Percentiles rank a stretch among this genome's conserved stretches.
Conservation (phyloP, 2,329 filamentous ascomycete genomes). For the Davidsoniella neocaledoniae region DNA sequence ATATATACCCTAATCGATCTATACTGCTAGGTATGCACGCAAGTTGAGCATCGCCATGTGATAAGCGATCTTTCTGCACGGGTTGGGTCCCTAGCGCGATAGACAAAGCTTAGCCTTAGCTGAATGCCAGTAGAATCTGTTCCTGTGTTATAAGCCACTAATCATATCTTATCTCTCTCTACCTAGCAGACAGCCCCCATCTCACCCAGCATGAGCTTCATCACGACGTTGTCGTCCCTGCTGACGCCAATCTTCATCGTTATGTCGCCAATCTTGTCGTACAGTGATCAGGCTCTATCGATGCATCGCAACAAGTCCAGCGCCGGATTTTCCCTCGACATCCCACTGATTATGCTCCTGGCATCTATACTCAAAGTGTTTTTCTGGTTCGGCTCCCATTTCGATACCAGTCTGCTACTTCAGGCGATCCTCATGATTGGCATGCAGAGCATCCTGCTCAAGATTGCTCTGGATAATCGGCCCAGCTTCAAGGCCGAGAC, state of each 20-base stretch:
- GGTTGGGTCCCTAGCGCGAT: no score
- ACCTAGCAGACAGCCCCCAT: background rate
- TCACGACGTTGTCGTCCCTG: conserved; percentile 35
- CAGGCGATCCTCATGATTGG: conserved; percentile 50
- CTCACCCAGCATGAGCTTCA: conserved; percentile 20
- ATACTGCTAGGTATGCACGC: no score
- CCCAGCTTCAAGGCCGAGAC: conserved; percentile 41
- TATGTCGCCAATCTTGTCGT: conserved; percentile 46
- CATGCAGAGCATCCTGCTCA: conserved; percentile 46
- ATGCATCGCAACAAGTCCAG: conserved; percentile 49
- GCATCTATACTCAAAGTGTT: conserved; percentile 52
- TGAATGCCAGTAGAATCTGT: no score
- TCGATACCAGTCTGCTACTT: conserved; percentile 44
- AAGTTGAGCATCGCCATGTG: no score
- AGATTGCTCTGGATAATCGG: conserved; percentile 53
- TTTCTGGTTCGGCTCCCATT: conserved; percentile 51
- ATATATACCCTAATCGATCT: no score
- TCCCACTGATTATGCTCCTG: conserved; percentile 55
- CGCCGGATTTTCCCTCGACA: conserved; percentile 53
- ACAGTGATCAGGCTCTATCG: conserved; percentile 46
- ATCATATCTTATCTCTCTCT: no score
- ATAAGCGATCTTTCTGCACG: no score
- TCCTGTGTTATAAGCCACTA: no score
- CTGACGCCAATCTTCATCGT: conserved; percentile 47
- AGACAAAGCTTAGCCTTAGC: no score